These are phyloP conservation scores for Periconia digitata DNA, from an alignment of 2,329 filamentous ascomycete species.

Conservation along the genomic window DNA sequence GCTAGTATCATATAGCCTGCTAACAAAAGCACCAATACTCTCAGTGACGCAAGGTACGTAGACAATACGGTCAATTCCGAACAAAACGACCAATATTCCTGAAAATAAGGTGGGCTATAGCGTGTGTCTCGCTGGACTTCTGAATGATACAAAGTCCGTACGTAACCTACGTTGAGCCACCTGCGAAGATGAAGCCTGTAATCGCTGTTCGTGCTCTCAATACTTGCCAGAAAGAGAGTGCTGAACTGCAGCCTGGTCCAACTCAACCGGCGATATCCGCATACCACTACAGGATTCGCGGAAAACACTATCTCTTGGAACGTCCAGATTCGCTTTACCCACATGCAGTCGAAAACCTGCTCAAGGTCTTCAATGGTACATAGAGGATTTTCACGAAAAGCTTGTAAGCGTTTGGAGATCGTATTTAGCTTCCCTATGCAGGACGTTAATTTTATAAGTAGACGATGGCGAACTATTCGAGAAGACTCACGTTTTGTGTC, in stretches of 20 bases:
- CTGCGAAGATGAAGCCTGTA: too few relatives aligned
- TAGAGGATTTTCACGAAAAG: neutral
- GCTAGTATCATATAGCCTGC: too few relatives aligned
- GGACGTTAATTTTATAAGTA: too few relatives aligned
- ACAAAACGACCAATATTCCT: neutral
- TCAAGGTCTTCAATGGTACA: neutral
- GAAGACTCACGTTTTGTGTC: neutral
- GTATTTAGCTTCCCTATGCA: neutral
- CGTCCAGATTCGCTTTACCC: slow-evolving; percentile 5
- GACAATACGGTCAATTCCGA: too few relatives aligned
- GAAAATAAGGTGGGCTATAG: neutral
- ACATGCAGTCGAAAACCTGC: neutral
- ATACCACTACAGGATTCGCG: neutral
- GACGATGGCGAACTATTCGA: too few relatives aligned
- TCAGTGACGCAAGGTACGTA: too few relatives aligned
- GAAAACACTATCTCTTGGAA: slow-evolving; percentile 7
- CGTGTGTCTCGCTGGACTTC: neutral
- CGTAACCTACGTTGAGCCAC: too few relatives aligned
- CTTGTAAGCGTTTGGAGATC: neutral
- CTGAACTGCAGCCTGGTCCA: slow-evolving; percentile 1
- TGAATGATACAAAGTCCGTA: neutral
- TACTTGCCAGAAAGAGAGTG: neutral
- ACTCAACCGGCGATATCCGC: neutral
- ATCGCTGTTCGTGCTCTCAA: neutral
- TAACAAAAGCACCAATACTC: too few relatives aligned